A percentile compares a stretch with the other conserved stretches of the same genome.
Evolutionary conservation across 208 protist genomes (phyloP).

Genomic region (Leishmania aethiopica): DNA sequence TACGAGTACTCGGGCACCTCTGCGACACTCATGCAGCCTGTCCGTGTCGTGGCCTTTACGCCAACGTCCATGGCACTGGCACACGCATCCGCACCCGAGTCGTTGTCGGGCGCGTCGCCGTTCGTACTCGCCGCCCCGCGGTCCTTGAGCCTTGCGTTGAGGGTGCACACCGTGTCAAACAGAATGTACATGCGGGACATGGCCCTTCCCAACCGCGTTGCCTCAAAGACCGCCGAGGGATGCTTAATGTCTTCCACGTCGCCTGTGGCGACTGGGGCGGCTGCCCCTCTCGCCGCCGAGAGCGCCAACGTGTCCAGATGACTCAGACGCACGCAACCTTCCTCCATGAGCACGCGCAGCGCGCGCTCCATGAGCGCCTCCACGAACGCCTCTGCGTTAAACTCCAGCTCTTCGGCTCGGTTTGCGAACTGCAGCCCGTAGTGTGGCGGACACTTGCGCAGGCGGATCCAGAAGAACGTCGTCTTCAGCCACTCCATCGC

Average conservation of each 20-base stretch:
- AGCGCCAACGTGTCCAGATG: not conserved
- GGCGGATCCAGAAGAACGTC: slow-evolving; percentile 91
- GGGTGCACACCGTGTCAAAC: slow-evolving; percentile 73
- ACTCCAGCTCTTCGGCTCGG: slow-evolving; percentile 43
- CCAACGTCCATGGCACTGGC: not conserved
- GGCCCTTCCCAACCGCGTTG: slow-evolving; percentile 21
- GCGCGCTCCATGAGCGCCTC: slow-evolving; percentile 70
- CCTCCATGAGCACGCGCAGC: slow-evolving; percentile 55
- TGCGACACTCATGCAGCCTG: not conserved
- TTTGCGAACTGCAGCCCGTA: slow-evolving; percentile 76
- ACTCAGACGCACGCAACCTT: slow-evolving; percentile 49
- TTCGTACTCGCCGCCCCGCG: not conserved
- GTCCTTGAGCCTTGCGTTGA: slow-evolving; percentile 40
- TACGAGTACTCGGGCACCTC: not conserved
- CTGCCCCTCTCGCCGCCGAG: not conserved
- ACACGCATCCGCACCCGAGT: not conserved
- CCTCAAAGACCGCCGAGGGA: slow-evolving; percentile 14
- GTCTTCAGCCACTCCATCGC: slow-evolving; percentile 89
- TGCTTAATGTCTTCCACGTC: not conserved
- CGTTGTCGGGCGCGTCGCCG: not conserved
- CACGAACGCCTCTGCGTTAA: slow-evolving; percentile 59
- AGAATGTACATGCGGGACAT: slow-evolving; percentile 89
- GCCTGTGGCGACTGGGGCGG: not conserved
- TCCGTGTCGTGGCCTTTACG: not conserved
- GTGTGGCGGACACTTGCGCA: slow-evolving; percentile 61